Evolutionary conservation across 108 stramenopile species (phyloP).

Genomic region (Skeletonema grethae): DNA sequence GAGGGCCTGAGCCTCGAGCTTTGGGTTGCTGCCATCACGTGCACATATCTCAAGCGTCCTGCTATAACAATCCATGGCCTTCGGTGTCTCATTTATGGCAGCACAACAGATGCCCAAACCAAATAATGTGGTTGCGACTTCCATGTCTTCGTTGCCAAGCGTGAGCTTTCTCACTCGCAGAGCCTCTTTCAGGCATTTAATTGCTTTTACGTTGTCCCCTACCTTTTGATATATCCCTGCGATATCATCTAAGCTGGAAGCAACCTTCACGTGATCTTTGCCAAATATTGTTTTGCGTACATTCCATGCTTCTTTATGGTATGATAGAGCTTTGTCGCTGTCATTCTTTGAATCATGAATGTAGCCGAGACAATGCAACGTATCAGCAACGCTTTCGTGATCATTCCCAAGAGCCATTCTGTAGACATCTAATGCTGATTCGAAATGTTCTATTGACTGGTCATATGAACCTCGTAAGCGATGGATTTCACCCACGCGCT

Average conservation of each 20-base stretch:
- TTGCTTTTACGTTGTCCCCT: conserved; percentile 46
- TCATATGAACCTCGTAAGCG: conserved; percentile 40
- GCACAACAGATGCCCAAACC: conserved; percentile 58
- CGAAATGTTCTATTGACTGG: conserved; percentile 35
- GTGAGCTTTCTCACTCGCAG: conserved; percentile 47
- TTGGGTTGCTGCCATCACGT: conserved; percentile 27
- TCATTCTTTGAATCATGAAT: conserved; percentile 44
- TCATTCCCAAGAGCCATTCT: conserved; percentile 45
- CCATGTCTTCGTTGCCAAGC: conserved; percentile 41
- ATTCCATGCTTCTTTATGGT: conserved; percentile 51
- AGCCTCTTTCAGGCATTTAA: conserved; percentile 51
- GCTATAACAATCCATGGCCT: conserved; percentile 52
- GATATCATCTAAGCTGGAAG: conserved; percentile 52
- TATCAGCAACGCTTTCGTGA: conserved; percentile 40
- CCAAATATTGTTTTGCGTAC: conserved; percentile 52
- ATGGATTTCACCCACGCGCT: conserved; percentile 37
- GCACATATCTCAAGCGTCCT: conserved; percentile 41
- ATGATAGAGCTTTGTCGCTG: conserved; percentile 35
- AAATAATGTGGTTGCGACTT: conserved; percentile 54
- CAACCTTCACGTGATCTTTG: conserved; percentile 49
- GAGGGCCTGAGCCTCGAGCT: conserved; percentile 56
- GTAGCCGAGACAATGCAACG: conserved; percentile 47
- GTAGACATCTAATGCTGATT: conserved; percentile 39
- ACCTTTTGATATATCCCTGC: conserved; percentile 55
- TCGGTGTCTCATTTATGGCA: conserved; percentile 37